Base-by-base conservation (phyloP, 306 rosid genomes). In the Begonia masoniana region DNA sequence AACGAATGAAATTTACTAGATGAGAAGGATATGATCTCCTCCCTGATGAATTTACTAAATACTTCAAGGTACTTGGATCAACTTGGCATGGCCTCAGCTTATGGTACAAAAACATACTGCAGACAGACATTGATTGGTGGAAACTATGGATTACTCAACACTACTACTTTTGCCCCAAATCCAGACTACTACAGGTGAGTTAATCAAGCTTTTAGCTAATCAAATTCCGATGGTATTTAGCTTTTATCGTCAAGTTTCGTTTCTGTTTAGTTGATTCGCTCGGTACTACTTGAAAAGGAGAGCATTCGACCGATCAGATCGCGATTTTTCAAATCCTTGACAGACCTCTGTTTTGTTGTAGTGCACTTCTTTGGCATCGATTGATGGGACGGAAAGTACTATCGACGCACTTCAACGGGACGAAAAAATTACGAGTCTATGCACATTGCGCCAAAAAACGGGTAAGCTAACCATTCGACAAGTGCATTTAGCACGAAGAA, bases 81-180 rank as follows among this genome's bases (percentile, higher is more conserved):
- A 78, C 82, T 86, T 47, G 96, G 87, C 15, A 92, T 83, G 99
- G 71, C 96, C 64, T 79, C 99, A 7, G 15, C 78, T 51, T 81
- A 61, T 59, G 92, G 73, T 63, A 92, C 99, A 15, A 79, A 35
- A 68, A 81, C 99, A 1, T 92, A 86, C 64, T 92, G 99, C 71
- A 92, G 99, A 66, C 99, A 92, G 62, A 69, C 81, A 13, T 79
- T 86, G 77, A 62, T 92, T 4, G 99, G 99, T 12, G 96, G 99
- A 54, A 86, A 79, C 80, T 92, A 92, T 57, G 99, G 99, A 65
- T 78, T 92, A 57, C 78, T 92, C 41, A 70, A 73, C 70, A 76
- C 88, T 2, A 24, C 63, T 1, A 86, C 79, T 47, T 81, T 79
- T 17, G 52, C 59, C 17, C 96, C 96, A 14, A 92, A 92, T 79